These are phyloP conservation scores for Bruguiera hainesii DNA, from an alignment of 441 rosid species.

Conservation along the genomic window DNA sequence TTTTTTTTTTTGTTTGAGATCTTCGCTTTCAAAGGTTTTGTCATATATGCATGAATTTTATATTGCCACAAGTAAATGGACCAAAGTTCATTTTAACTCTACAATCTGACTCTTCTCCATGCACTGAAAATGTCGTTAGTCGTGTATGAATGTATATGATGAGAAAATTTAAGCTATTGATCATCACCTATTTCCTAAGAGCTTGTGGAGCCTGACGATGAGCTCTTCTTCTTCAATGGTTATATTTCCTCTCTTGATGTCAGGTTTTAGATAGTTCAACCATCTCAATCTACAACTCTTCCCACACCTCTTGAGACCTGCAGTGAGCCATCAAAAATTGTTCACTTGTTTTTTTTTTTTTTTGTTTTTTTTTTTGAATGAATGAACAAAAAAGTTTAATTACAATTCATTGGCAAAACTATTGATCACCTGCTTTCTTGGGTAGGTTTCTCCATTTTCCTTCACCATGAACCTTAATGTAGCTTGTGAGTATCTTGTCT, in stretches of 20 bases:
- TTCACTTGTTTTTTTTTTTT: too few relatives aligned
- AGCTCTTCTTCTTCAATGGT: slow-evolving; percentile 48
- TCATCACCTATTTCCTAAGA: slow-evolving; percentile 43
- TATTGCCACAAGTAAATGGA: too few relatives aligned
- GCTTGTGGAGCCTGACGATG: slow-evolving; percentile 50
- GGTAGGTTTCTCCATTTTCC: slow-evolving; percentile 73
- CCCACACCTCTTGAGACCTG: slow-evolving; percentile 47
- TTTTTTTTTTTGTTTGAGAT: too few relatives aligned
- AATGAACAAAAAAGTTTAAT: too few relatives aligned
- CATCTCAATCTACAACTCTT: slow-evolving; percentile 55
- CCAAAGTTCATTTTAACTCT: too few relatives aligned
- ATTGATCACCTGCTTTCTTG: slow-evolving; percentile 42
- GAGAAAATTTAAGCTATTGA: not conserved
- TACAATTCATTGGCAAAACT: too few relatives aligned
- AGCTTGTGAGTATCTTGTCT: slow-evolving; percentile 47
- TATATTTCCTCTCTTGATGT: slow-evolving; percentile 52
- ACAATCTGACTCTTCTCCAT: not conserved
- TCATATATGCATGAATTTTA: too few relatives aligned
- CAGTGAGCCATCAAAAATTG: not conserved
- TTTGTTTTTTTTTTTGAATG: too few relatives aligned
- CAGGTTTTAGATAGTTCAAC: slow-evolving; percentile 49
- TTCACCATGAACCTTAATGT: slow-evolving; percentile 47
- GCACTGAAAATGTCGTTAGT: too few relatives aligned
- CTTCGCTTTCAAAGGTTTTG: too few relatives aligned
- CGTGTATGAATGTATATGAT: too few relatives aligned